Conservation (phyloP, 2,329 filamentous ascomycete species). For the Beauveria sp. region DNA sequence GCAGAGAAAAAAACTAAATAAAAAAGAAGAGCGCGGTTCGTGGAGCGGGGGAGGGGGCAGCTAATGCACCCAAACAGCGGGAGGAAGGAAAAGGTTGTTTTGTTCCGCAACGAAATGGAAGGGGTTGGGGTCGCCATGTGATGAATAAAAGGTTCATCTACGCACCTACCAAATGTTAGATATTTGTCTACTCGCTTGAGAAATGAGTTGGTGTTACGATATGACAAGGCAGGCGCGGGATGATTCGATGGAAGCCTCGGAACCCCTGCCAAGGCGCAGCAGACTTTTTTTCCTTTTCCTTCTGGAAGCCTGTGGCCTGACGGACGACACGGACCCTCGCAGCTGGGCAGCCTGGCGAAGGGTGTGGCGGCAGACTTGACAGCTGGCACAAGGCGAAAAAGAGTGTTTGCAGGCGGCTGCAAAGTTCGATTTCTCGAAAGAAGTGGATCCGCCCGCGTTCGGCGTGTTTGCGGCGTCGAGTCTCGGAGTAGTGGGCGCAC, state of each 20-base stretch:
- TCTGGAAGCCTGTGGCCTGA: slow-evolving; percentile 1
- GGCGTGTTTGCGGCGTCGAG: slow-evolving; percentile 2
- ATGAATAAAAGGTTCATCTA: neutral
- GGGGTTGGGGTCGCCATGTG: neutral
- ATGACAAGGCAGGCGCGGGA: neutral
- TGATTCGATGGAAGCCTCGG: neutral
- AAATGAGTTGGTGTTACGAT: neutral
- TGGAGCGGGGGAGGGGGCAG: neutral
- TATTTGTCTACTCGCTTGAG: neutral
- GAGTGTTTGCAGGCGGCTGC: neutral
- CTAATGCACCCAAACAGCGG: neutral
- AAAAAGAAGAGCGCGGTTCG: neutral
- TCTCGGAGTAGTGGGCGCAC: neutral
- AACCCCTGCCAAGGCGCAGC: neutral
- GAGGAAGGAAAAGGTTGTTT: neutral
- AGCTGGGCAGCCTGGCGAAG: neutral
- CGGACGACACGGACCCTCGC: neutral
- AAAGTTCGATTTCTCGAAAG: neutral
- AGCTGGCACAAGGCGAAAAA: neutral
- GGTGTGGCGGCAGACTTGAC: neutral
- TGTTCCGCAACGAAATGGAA: neutral
- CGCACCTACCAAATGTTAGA: no score
- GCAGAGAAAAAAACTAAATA: neutral
- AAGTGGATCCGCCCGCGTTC: slow-evolving; percentile 3
- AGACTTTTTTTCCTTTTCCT: neutral